Evolutionary conservation across 352 stramenopile species (phyloP), one percentile per base, ranked within the genome.

Genomic region (Phytophthora chlamydospora): DNA sequence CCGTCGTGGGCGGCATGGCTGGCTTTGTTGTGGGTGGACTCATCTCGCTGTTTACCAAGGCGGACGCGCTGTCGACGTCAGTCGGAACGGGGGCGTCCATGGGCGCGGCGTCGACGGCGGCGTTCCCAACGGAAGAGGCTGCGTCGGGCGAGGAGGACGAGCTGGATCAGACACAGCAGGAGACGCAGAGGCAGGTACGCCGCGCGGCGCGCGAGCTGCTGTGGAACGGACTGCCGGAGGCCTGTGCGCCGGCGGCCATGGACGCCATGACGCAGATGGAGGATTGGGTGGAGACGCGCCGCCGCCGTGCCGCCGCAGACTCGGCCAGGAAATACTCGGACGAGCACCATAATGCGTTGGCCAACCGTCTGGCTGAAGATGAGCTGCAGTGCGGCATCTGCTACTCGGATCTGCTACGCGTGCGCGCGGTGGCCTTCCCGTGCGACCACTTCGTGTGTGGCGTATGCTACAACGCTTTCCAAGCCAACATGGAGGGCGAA

Each of bases 351-450:
- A 58, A 76, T 11, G 72, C 71, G 3, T 58, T 90, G 12, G 81
- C 78, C 13, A 77, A 60, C 17, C 64, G 81, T 32, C 53, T 90
- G 17, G 73, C 76, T 2, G 81, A 90, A 27, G 81, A 90, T 64
- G 74, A 85, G 13, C 50, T 90, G n/a, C 77, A 85, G 32, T 90
- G 81, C 66, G 89, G 78, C 11, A 90, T 90, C 53, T 90, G 81
- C 62, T 90, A 87, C 56, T 80, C 80, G 33, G 66, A 89, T 45
- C 52, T 90, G 13, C 57, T 85, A n/a, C 71, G 79, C 13, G 76
- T 78, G 17, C 66, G 77, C 32, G 69, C 77, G 0, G 73, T 90
- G 10, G 81, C 71, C 13, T 90, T 90, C 63, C 58, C 73, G 17
- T 89, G 81, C 55, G 69, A 90, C 57, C 81, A 90, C 43, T 88